Percentiles rank a stretch among this genome's conserved stretches.
phyloP scores from a whole-genome alignment of 1,139 yeast species.

The Lodderomyces theae region DNA sequence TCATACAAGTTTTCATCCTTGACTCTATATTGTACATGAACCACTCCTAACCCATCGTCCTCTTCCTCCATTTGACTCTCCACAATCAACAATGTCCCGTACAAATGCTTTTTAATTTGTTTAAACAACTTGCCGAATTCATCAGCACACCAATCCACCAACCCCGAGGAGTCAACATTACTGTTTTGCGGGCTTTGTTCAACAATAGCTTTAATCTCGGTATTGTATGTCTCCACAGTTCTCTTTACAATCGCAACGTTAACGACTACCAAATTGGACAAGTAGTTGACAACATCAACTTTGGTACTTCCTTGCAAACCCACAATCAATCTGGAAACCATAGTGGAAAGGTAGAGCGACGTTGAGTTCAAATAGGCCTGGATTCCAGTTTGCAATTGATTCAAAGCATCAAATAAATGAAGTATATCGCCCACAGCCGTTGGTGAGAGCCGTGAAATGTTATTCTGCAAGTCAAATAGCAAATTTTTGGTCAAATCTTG shows the following conservation, averaged over 20 bases:
- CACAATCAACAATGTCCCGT: slow-evolving; percentile 52
- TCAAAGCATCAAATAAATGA: slow-evolving; percentile 36
- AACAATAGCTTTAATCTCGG: slow-evolving; percentile 34
- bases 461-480: slow-evolving; percentile 38
- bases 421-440: slow-evolving; percentile 34
- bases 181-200: slow-evolving; percentile 15
- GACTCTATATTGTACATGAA: slow-evolving; percentile 21
- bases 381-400: slow-evolving; percentile 39
- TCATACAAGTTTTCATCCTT: slow-evolving; percentile 30
- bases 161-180: slow-evolving; percentile 41
- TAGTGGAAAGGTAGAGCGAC: slow-evolving; percentile 31
- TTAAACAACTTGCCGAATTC: slow-evolving; percentile 62
- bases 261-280: slow-evolving; percentile 43
- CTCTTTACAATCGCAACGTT: slow-evolving; percentile 39
- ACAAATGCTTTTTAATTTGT: slow-evolving; percentile 63
- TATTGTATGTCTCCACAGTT: slow-evolving; percentile 34
- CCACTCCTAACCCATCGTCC: slow-evolving; percentile 16
- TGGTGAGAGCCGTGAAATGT: slow-evolving; percentile 30
- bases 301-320: slow-evolving; percentile 47
- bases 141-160: slow-evolving; percentile 64
- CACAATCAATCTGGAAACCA: slow-evolving; percentile 37
- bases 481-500: slow-evolving; percentile 37
- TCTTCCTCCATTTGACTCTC: slow-evolving; percentile 24
- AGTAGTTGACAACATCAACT: slow-evolving; percentile 44
- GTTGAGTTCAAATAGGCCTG: slow-evolving; percentile 37